Base-by-base conservation (phyloP, 2,329 filamentous ascomycete genomes). In the Cladosporium austrohemisphaericum region DNA sequence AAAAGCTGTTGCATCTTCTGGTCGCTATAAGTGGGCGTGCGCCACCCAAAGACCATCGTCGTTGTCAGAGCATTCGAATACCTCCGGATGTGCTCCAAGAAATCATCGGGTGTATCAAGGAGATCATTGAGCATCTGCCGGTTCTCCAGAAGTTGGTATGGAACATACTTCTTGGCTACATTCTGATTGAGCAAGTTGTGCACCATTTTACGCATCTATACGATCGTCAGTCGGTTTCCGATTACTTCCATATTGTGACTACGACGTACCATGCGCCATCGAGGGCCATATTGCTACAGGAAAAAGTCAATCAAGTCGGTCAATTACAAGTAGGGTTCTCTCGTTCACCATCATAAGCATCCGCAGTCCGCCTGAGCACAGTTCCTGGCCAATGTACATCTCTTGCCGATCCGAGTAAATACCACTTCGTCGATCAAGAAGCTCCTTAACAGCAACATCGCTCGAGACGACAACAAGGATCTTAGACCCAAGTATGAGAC, bases 131-230 rank as follows among this genome's bases (percentile, higher is more conserved):
- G 63, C 76, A 81, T 76, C 41, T 74, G 71, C 56, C 75, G 77
- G 60, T 74, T 77, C 58, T 81, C 78, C 2, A 81, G 66, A 40
- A 75, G 70, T 54, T 81, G 77, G 54, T 80, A 81, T 2, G 74
- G 70, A 2, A 80, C 68, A 50, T 82, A 83, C 10, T 51, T 52
- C 16, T 32, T 33, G 3, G 75, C 69, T 1, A 70, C 67, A 0
- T 65, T 71, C 44, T 75, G 60, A 53, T 78, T 76, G 22, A 79
- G 70, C 1, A 76, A 65, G 2, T 62, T 65, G 56, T 78, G 76
- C 3, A 71, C 56, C 55, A 71, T 61, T 44, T 66, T 68, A 11
- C 68, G 65, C 19, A 66, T 56, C 57, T 62, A 61, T 8, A 66
- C 8, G 33, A 36, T 16, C 25, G 16, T 13, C 14, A 36, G 33